Conservation (phyloP, 192 early-diverging fungal species). For the Umbelopsis isabellina region DNA sequence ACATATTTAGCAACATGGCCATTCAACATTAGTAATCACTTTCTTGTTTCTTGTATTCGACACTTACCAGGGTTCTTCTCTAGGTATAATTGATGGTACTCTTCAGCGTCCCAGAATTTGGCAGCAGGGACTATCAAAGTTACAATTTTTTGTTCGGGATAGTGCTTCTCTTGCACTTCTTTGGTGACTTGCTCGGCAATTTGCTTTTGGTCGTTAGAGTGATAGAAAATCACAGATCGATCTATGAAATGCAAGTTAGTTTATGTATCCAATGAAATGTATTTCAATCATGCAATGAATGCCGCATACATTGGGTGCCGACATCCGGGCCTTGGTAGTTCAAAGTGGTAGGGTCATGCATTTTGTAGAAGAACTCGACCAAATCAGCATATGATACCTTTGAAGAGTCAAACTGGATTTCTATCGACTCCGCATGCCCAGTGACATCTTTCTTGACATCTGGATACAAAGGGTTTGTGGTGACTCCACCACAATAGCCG, state of each 20-base stretch:
- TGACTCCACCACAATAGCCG: conserved; percentile 38
- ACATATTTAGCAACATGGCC: not conserved
- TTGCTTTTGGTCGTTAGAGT: conserved; percentile 67
- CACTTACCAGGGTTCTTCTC: conserved; percentile 61
- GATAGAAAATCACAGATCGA: conserved; percentile 85
- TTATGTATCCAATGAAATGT: too few relatives aligned
- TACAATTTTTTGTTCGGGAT: conserved; percentile 56
- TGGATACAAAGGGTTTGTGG: conserved; percentile 30
- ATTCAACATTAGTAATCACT: not conserved
- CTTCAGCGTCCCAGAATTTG: conserved; percentile 82
- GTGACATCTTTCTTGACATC: conserved; percentile 61
- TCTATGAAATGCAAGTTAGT: conserved; percentile 29
- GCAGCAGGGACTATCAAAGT: conserved; percentile 71
- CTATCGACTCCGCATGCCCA: conserved; percentile 81
- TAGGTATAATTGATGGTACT: conserved; percentile 67
- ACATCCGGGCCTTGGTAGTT: conserved; percentile 83
- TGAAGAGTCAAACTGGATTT: conserved; percentile 73
- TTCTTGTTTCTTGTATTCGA: too few relatives aligned
- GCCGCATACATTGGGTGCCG: conserved; percentile 69
- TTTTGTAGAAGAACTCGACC: conserved; percentile 82
- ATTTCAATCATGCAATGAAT: not conserved
- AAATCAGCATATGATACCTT: conserved; percentile 72
- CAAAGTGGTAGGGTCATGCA: conserved; percentile 85
- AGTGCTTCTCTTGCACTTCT: conserved; percentile 62
- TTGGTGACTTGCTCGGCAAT: conserved; percentile 71